Conservation (phyloP, 441 rosid genomes). For the Mallotus repandus region DNA sequence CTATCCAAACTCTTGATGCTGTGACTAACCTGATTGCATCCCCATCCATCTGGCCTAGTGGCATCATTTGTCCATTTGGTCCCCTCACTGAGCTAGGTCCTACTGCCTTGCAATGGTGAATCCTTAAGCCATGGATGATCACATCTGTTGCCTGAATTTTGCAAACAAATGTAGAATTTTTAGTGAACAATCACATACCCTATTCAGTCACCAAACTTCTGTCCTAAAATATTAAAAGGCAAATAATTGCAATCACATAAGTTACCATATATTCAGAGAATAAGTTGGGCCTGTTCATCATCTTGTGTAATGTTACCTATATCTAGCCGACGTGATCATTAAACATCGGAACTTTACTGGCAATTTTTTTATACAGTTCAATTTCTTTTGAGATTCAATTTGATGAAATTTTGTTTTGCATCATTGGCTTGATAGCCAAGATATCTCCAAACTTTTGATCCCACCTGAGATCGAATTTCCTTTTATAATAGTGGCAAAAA, state of each 20-base stretch:
- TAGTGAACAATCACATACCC: background rate
- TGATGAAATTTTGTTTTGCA: too few species aligned
- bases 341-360: too few species aligned
- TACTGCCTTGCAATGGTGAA: constrained; percentile 60
- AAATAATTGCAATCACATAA: background rate
- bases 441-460: too few species aligned
- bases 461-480: too few species aligned
- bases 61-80: constrained; percentile 39
- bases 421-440: too few species aligned
- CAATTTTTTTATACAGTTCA: too few species aligned
- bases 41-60: constrained; percentile 53
- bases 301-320: too few species aligned
- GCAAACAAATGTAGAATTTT: background rate
- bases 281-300: too few species aligned
- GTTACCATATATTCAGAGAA: too few species aligned
- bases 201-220: background rate
- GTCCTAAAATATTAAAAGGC: background rate
- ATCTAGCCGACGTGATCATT: too few species aligned
- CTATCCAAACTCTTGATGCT: constrained; percentile 71
- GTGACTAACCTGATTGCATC: constrained; percentile 68
- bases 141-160: constrained; percentile 46
- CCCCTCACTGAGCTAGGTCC: constrained; percentile 58
- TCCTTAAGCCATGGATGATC: constrained; percentile 68
- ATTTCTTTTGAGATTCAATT: too few species aligned
- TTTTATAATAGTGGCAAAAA: too few species aligned